Evolutionary conservation across 2,329 filamentous ascomycete species (phyloP).

Genomic region (Fusarium pseudoanthophilum): DNA sequence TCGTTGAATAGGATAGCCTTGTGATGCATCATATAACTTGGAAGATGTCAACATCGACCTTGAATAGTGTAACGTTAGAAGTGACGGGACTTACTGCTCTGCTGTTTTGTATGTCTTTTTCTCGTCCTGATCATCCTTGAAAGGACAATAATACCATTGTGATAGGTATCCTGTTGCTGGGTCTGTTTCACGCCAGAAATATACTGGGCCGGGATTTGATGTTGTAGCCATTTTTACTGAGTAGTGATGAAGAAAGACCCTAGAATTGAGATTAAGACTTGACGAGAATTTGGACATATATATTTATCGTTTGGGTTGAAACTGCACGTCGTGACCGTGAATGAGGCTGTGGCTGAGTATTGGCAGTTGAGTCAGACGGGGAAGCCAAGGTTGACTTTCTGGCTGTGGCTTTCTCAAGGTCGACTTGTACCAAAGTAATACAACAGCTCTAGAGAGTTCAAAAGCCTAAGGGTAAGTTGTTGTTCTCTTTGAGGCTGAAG

Average conservation of each 20-base stretch:
- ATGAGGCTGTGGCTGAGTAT: constrained; percentile 27
- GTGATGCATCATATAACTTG: constrained; percentile 65
- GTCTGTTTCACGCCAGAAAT: constrained; percentile 62
- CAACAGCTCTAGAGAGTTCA: not conserved
- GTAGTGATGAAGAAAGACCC: no score
- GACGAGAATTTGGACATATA: not conserved
- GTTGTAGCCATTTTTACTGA: constrained; percentile 13
- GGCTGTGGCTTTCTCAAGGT: not conserved
- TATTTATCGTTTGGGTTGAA: not conserved
- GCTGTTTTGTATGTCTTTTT: constrained; percentile 59
- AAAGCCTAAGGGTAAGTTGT: no score
- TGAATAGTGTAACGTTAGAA: not conserved
- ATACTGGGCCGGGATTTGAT: constrained; percentile 45
- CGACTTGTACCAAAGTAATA: not conserved
- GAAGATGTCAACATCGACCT: not conserved
- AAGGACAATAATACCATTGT: constrained; percentile 69
- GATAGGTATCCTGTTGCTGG: constrained; percentile 65
- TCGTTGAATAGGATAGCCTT: constrained; percentile 64
- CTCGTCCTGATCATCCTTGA: constrained; percentile 53
- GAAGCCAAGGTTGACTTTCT: not conserved
- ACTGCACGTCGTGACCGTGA: not conserved
- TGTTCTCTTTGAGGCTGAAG: not conserved
- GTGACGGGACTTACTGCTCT: constrained; percentile 57
- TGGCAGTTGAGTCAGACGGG: constrained; percentile 40
- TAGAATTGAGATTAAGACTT: not conserved